Evolutionary conservation across 345 rosid genomes (phyloP).

Genomic region (Murraya koenigii): DNA sequence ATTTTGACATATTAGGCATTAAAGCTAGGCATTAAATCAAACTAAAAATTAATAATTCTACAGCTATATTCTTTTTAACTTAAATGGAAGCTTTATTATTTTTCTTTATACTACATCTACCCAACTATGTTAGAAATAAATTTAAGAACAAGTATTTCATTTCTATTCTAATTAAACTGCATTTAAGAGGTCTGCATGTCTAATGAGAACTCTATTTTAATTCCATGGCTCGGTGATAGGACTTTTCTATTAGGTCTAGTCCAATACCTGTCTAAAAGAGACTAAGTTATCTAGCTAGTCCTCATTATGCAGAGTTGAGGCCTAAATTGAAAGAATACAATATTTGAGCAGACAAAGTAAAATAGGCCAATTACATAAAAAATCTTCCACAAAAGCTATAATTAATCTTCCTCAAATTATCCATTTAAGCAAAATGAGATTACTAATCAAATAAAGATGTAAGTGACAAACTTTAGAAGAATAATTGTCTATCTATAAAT

Average conservation of each 20-base stretch:
- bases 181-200: too few species aligned
- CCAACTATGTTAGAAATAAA: too few species aligned
- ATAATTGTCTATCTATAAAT: slow-evolving; percentile 44
- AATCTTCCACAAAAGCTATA: slow-evolving; percentile 19
- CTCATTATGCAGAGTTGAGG: slow-evolving; percentile 83
- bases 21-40: too few species aligned
- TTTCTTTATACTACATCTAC: too few species aligned
- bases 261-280: slow-evolving; percentile 92
- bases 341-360: slow-evolving; percentile 28
- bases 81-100: too few species aligned
- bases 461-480: slow-evolving; percentile 81
- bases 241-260: slow-evolving; percentile 79
- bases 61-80: too few species aligned
- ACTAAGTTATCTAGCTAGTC: slow-evolving; percentile 90
- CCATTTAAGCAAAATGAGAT: slow-evolving; percentile 3
- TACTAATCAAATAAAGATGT: slow-evolving; percentile 13
- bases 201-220: slow-evolving; percentile 74
- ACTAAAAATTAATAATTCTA: too few species aligned
- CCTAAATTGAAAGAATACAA: slow-evolving; percentile 53
- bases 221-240: slow-evolving; percentile 96
- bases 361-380: slow-evolving; percentile 26
- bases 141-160: too few species aligned
- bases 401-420: slow-evolving; percentile 15
- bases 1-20: too few species aligned
- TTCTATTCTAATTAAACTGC: too few species aligned